Base-by-base conservation (phyloP, 345 rosid species). In the Acer yangbiense region DNA sequence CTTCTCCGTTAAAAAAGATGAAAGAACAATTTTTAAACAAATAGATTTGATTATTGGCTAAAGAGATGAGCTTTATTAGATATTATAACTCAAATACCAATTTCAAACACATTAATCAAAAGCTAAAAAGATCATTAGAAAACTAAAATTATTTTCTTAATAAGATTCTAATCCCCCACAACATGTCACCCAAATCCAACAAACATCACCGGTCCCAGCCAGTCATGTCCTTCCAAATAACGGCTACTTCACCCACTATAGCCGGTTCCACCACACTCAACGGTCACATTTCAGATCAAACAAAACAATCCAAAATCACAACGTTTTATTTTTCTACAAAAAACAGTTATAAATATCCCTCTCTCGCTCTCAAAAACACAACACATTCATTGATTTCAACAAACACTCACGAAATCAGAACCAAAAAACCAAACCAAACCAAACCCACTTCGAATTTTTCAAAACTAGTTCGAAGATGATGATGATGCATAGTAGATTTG, bases 221-320 rank as follows among this genome's bases (percentile, higher is more conserved):
- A 68, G 78, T 79, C 75, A 11, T 35, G 62, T 76, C 77, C 71
- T 65, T 39, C 74, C 81, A 54, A 68, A 65, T 77, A 89, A 89
- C 93, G 92, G 91, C 89, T 89, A 89, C 72, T 66, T 82, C 32
- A 76, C 87, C 84, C 1, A 58, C 77, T 54, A 39, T 50, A 44
- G 71, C 83, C 89, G 75, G 86, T 82, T 5, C 55, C 61, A 6
- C 80, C 70, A 39, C 75, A 55, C 58, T 78, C 83, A 89, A 92
- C 93, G 94, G 92, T 84, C 89, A 80, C 71, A 77, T 85, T 77
- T 74, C 16, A 9, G 13, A 46, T 9, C 50, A 46, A 46, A 46
- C 50, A 46, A 46, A 46, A 5, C 18, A n/a, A 11, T 35, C 8
- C 25, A 18, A 69, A 41, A 68, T 70, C 81, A 68, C 86, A 72